Base-by-base conservation (phyloP, 1,139 yeast genomes). In the Cylindricascospora bacillispora region DNA sequence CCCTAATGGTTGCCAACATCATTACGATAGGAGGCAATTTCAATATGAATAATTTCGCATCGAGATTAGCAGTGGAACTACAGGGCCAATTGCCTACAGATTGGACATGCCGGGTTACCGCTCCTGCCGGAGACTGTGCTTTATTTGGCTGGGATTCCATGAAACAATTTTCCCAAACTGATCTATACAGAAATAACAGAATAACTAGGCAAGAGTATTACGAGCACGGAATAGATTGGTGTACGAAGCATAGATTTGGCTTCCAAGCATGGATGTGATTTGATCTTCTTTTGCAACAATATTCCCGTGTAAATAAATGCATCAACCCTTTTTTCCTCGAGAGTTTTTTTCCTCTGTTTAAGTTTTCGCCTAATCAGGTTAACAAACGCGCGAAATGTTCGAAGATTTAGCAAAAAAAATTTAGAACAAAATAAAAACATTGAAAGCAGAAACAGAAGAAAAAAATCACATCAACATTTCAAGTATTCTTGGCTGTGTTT, bases 171-270 rank as follows among this genome's bases (percentile, higher is more conserved):
- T 67, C 73, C 13, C 49, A 67, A 24, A 72, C 68, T 2, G 63
- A 60, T 1, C 42, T 54, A 31, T 67, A 78, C 36, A 59, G 62
- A 9, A 63, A 67, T 30, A 67, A 78, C 6, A 64, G 72, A 37
- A 73, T 86, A 15, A 67, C 92, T 1, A 71, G 73, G 38, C 72
- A 73, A 37, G 95, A 86, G 33, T 86, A 85, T 48, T 67, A 72
- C 44, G 97, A 86, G 54, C 79, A 81, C 48, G 97, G 97, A 0
- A 65, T 76, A 11, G 80, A 76, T 40, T 77, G 83, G 77, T 43
- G 55, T 27, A 72, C 81, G 25, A 80, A 73, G 41, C 70, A 73
- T 41, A 76, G 78, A 47, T 78, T 79, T 59, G 85, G 85, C 2
- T 75, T 69, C 44, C 70, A 64, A 43, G 46, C 55, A 29, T 50